A percentile compares a stretch with the other conserved stretches of the same genome.
Conservation (phyloP, 2,329 filamentous ascomycete genomes). For the Arthroderma sp. region DNA sequence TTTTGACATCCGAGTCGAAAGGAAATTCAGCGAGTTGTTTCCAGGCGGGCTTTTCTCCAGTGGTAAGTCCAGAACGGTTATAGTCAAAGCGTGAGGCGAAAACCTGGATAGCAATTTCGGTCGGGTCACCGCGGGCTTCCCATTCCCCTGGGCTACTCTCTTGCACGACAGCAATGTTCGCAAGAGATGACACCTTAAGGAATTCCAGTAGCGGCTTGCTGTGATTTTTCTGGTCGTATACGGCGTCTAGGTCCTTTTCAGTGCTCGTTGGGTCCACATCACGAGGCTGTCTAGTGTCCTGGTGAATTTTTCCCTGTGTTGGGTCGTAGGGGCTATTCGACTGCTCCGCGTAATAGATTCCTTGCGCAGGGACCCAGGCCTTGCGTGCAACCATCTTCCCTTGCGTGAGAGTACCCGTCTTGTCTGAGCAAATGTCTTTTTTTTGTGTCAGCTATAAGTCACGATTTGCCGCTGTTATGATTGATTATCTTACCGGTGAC, state of each 20-base stretch:
- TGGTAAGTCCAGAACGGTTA: conserved; percentile 41
- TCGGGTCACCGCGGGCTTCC: conserved; percentile 53
- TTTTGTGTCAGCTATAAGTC: neutral
- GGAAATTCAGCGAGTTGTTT: conserved; percentile 53
- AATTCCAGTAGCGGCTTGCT: conserved; percentile 40
- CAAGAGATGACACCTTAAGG: conserved; percentile 50
- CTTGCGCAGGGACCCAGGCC: conserved; percentile 42
- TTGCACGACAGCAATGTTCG: conserved; percentile 51
- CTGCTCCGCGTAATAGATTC: conserved; percentile 44
- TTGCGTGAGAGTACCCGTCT: conserved; percentile 43
- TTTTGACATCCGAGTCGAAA: conserved; percentile 62
- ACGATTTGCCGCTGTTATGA: neutral
- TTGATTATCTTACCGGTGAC: conserved; percentile 31
- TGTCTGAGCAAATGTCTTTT: conserved; percentile 32
- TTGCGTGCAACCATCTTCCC: conserved; percentile 44
- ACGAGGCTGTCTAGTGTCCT: conserved; percentile 22
- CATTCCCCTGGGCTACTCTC: conserved; percentile 40
- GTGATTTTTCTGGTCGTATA: conserved; percentile 28
- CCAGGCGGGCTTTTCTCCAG: conserved; percentile 40
- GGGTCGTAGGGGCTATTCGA: conserved; percentile 45
- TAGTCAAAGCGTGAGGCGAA: conserved; percentile 56
- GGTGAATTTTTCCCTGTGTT: conserved; percentile 34
- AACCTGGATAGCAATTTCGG: conserved; percentile 62
- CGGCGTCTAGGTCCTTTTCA: conserved; percentile 13
- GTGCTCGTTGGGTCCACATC: conserved; percentile 14